Conservation (phyloP, 208 protist genomes). For the Crithidia bombi region DNA sequence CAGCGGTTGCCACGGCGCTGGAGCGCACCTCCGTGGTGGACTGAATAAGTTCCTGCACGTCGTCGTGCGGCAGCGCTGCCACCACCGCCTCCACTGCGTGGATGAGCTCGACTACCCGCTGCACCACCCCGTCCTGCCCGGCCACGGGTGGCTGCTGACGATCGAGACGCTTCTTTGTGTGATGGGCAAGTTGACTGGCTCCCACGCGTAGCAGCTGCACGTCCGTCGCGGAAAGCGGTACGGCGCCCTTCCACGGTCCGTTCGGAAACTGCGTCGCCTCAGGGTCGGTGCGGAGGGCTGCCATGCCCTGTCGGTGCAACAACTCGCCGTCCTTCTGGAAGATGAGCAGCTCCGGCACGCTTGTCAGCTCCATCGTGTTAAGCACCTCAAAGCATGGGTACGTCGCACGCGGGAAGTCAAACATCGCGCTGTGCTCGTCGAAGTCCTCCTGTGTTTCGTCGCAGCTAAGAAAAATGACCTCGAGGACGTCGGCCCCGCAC, state of each 20-base stretch:
- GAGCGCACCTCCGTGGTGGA: conserved; percentile 8
- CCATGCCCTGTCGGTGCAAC: conserved; percentile 57
- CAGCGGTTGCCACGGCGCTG: conserved; percentile 14
- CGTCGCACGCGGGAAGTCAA: conserved; percentile 53
- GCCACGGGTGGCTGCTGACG: conserved; percentile 20
- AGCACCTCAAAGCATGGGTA: conserved; percentile 47
- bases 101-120: conserved; percentile 47
- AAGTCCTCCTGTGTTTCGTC: conserved; percentile 52
- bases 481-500: conserved; percentile 9
- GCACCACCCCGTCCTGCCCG: conserved; percentile 20
- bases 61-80: conserved; percentile 45
- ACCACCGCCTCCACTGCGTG: conserved; percentile 43
- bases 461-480: conserved; percentile 63
- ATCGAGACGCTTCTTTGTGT: conserved; percentile 57
- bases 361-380: conserved; percentile 31
- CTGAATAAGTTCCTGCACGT: conserved; percentile 33
- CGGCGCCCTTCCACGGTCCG: conserved; percentile 45
- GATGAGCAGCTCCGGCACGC: conserved; percentile 51
- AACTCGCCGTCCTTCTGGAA: conserved; percentile 59
- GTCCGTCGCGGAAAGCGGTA: conserved; percentile 57
- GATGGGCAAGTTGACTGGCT: conserved; percentile 52
- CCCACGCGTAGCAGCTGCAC: conserved; percentile 47
- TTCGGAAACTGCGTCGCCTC: conserved; percentile 56
- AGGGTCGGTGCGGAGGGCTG: conserved; percentile 61
- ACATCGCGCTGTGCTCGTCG: conserved; percentile 39